Base-by-base conservation (phyloP, 2,329 filamentous ascomycete genomes). In the Dryadomyces quercus-mongolicae region DNA sequence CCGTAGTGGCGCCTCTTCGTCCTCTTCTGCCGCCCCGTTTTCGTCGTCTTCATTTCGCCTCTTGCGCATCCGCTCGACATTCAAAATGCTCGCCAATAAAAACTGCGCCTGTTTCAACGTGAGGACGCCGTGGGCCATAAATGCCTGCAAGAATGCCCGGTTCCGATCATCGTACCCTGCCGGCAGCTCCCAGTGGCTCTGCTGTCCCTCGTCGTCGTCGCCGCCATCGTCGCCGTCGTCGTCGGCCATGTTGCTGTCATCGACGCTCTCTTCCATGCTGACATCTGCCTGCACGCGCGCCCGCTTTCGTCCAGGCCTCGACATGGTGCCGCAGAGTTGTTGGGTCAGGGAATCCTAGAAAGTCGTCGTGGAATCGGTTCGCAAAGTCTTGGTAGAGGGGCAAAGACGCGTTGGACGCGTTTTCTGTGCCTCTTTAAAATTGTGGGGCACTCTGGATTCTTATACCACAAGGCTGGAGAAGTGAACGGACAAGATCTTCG, bases 91-190 rank as follows among this genome's bases (percentile, higher is more conserved):
- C 3, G 91, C 88, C 15, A 97, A 74, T 22, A 96, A 73, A 1
- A 81, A 79, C 62, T 82, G 82, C 13, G 84, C 83, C 62, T 94
- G 82, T 53, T 81, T 74, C 58, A 86, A 81, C 0, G 88, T 94
- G 67, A 97, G 75, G 47, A 82, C 81, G 21, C 87, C 86, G 51
- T 84, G 82, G 3, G 87, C 82, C 67, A 96, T 76, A 60, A 98
- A 83, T 50, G 88, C 87, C 69, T 98, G 93, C 0, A 97, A 75
- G 64, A 98, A 95, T 9, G 92, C 91, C 55, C 89, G 85, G 66
- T 96, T 87, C 58, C 76, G 77, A 65, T 94, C 74, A 54, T 67
- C 65, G 63, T 78, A 80, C 21, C 68, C 66, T 1, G 59, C 58
- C 3, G 63, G 63, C 12, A 70, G 54, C 10, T 34, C 36, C 56